phyloP scores from a whole-genome alignment of 1,139 yeast genomes.

The Casaregolazyma lundiana region DNA sequence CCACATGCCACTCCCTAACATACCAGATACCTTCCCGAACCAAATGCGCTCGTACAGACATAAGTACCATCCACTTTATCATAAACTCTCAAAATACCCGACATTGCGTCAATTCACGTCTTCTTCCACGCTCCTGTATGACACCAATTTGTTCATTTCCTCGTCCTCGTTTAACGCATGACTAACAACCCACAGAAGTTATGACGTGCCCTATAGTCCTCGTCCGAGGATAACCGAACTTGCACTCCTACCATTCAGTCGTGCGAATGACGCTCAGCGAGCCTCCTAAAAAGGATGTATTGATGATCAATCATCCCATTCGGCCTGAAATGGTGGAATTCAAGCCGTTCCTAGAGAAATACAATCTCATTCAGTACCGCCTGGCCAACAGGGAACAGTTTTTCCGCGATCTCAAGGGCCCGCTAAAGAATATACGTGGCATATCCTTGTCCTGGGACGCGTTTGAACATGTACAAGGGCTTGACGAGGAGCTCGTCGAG shows the following conservation, averaged over 20 bases:
- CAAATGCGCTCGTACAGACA: too few relatives aligned
- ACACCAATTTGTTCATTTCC: too few relatives aligned
- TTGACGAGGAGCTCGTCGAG: slow-evolving; percentile 41
- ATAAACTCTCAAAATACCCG: too few relatives aligned
- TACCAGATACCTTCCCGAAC: too few relatives aligned
- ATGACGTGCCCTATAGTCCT: too few relatives aligned
- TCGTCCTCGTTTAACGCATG: too few relatives aligned
- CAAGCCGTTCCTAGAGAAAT: slow-evolving; percentile 5
- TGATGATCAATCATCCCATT: not conserved
- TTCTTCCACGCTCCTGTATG: too few relatives aligned
- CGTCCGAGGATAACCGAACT: too few relatives aligned
- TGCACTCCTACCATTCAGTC: not conserved
- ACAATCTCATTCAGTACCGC: slow-evolving; percentile 10
- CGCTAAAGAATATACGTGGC: slow-evolving; percentile 19
- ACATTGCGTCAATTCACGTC: too few relatives aligned
- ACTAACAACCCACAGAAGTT: too few relatives aligned
- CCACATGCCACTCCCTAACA: too few relatives aligned
- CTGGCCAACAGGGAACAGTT: slow-evolving; percentile 19
- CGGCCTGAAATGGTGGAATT: not conserved
- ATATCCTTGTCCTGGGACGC: slow-evolving; percentile 24
- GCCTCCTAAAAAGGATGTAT: not conserved
- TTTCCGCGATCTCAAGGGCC: slow-evolving; percentile 18
- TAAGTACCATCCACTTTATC: too few relatives aligned
- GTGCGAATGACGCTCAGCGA: not conserved
- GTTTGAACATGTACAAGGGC: slow-evolving; percentile 23